These are phyloP conservation scores for Capsella rubella DNA, from an alignment of 441 rosid genomes.

Conservation along the genomic window DNA sequence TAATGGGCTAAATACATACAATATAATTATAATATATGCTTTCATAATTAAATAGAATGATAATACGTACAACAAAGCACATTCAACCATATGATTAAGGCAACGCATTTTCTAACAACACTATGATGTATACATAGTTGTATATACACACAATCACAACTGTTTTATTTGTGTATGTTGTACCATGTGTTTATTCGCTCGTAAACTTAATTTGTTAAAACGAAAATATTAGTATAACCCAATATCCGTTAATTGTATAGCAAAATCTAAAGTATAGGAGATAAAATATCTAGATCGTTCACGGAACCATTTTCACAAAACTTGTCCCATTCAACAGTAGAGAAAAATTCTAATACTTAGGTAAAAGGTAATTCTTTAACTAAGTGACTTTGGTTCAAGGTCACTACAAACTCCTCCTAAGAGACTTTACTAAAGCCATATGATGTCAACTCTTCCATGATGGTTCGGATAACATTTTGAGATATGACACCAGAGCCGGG, in stretches of 20 bases:
- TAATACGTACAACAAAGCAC: conserved; percentile 34
- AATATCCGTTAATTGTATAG: not conserved
- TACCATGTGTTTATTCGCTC: not conserved
- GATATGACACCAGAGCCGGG: not conserved
- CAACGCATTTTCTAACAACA: conserved; percentile 38
- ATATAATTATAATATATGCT: conserved; percentile 12
- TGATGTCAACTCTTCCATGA: not conserved
- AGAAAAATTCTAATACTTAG: not conserved
- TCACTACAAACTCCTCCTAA: not conserved
- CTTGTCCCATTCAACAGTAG: not conserved
- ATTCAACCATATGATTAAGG: conserved; percentile 42
- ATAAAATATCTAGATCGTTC: not conserved
- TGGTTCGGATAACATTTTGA: not conserved
- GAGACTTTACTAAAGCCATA: not conserved
- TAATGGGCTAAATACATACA: not conserved
- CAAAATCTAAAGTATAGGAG: not conserved
- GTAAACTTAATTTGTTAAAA: not conserved
- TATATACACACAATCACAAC: not conserved
- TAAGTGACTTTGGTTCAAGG: not conserved
- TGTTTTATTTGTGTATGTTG: not conserved
- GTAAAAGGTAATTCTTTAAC: not conserved
- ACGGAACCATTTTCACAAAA: not conserved
- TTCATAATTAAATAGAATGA: conserved; percentile 13
- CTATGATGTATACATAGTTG: not conserved
- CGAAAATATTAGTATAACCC: not conserved